phyloP scores from a whole-genome alignment of 352 stramenopile genomes.

The Globisporangium viniferum region DNA sequence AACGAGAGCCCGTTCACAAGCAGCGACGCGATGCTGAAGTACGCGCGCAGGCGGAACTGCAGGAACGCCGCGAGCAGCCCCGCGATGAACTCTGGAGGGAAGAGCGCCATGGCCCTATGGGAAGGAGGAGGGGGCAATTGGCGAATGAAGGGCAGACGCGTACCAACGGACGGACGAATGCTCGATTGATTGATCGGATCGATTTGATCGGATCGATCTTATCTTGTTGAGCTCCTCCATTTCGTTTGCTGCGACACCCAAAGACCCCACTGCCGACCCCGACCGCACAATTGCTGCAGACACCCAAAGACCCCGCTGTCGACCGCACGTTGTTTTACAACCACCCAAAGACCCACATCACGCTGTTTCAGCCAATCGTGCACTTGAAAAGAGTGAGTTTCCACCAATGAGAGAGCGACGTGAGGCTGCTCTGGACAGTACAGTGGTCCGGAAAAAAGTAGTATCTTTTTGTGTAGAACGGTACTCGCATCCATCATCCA shows the following conservation, averaged over 20 bases:
- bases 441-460: not conserved
- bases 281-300: not conserved
- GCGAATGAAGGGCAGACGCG: not conserved
- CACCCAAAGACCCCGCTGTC: not conserved
- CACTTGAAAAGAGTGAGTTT: not conserved
- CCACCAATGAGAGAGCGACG: not conserved
- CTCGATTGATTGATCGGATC: not conserved
- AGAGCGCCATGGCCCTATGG: conserved; percentile 55
- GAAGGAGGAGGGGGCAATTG: not conserved
- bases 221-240: not conserved
- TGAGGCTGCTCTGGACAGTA: not conserved
- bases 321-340: not conserved
- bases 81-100: conserved; percentile 70
- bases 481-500: not conserved
- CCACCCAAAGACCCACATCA: too few relatives aligned
- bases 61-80: conserved; percentile 66
- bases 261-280: not conserved
- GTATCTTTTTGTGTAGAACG: not conserved
- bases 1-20: conserved; percentile 67
- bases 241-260: not conserved
- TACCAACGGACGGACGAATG: not conserved
- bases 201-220: not conserved
- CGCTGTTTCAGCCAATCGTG: conserved; percentile 2
- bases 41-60: conserved; percentile 60
- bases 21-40: conserved; percentile 54